Evolutionary conservation across 2,329 filamentous ascomycete species (phyloP).

Genomic region (Diaporthe ilicicola): DNA sequence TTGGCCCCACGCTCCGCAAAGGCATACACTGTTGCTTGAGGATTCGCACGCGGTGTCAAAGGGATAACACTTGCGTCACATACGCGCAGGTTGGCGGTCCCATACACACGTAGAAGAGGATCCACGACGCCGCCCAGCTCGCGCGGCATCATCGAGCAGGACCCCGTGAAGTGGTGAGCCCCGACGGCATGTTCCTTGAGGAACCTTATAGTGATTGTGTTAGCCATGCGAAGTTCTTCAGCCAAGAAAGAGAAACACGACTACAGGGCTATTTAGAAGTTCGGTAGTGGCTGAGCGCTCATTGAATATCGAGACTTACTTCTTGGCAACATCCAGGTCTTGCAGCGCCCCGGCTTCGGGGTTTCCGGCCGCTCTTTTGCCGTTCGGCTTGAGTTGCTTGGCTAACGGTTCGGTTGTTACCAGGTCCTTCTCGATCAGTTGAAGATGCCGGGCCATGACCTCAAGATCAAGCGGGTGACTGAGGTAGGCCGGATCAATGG

Average conservation of each 20-base stretch:
- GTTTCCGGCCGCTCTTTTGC: conserved; percentile 21
- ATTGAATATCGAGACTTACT: not conserved
- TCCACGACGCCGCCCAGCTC: conserved; percentile 23
- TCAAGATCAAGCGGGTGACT: conserved; percentile 11
- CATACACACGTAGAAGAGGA: conserved; percentile 7
- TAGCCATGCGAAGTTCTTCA: not conserved
- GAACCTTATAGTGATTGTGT: not conserved
- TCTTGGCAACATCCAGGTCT: conserved; percentile 24
- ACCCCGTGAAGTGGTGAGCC: conserved; percentile 8
- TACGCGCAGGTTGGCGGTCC: conserved; percentile 12
- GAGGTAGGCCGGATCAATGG: not conserved
- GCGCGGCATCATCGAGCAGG: conserved; percentile 21
- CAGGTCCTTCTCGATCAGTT: conserved; percentile 41
- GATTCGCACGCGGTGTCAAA: conserved; percentile 1
- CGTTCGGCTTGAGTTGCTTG: conserved; percentile 44
- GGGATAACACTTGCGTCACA: conserved; percentile 18
- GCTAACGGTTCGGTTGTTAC: conserved; percentile 47
- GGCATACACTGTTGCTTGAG: conserved; percentile 14
- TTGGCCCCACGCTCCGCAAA: not conserved
- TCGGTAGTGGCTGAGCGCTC: too few species aligned
- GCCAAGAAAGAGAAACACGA: too few species aligned
- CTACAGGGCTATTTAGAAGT: too few species aligned
- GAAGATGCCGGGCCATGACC: conserved; percentile 1
- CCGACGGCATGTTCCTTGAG: conserved; percentile 12
- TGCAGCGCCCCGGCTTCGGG: conserved; percentile 12